phyloP scores from a whole-genome alignment of 2,329 filamentous ascomycete genomes.

The Teratosphaeria zuluensis region DNA sequence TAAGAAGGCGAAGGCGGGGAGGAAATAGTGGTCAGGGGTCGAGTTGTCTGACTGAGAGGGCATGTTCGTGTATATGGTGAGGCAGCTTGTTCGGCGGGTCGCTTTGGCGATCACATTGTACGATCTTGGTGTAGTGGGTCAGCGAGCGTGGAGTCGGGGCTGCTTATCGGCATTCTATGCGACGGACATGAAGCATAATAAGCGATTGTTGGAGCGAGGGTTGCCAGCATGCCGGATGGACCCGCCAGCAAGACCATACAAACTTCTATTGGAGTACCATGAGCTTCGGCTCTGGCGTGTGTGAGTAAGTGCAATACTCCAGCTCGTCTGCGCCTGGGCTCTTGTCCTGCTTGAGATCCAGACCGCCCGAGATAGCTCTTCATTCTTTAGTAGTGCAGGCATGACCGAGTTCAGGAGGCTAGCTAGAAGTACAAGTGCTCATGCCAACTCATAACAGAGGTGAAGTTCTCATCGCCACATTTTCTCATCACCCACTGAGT shows the following conservation, averaged over 20 bases:
- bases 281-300: not conserved
- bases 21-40: slow-evolving; percentile 5
- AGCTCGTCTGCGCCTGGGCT: not conserved
- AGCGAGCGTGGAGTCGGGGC: not conserved
- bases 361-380: not conserved
- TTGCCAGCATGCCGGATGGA: not conserved
- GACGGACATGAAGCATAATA: not conserved
- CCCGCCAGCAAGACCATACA: not conserved
- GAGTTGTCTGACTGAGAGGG: not conserved
- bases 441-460: not conserved
- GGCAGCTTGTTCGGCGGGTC: not conserved
- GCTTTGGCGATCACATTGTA: not conserved
- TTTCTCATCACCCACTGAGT: not conserved
- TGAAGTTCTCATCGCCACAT: not conserved
- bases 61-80: too few species aligned
- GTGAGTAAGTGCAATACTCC: not conserved
- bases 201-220: not conserved
- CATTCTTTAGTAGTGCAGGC: not conserved
- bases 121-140: not conserved
- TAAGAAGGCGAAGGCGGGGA: slow-evolving; percentile 61
- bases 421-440: not conserved
- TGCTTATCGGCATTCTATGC: not conserved
- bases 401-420: not conserved
- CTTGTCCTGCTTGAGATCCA: too few species aligned
- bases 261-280: not conserved